These are phyloP conservation scores for Mucor indicus DNA, from an alignment of 371 early-diverging fungal species.

Conservation along the genomic window DNA sequence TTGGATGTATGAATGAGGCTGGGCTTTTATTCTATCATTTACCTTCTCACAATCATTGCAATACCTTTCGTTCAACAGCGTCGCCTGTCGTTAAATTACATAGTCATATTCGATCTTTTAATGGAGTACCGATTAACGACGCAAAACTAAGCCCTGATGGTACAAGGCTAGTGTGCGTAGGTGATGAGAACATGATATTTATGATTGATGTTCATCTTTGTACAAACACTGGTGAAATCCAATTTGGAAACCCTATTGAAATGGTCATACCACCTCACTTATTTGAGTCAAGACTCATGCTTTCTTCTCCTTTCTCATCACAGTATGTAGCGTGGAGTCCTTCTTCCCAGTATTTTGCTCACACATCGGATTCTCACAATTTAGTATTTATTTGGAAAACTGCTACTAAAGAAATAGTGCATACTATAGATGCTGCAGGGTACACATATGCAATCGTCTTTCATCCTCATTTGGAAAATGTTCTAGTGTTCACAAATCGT, in stretches of 20 bases:
- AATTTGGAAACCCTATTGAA: not conserved
- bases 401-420: constrained; percentile 28
- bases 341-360: constrained; percentile 53
- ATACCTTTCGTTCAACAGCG: not conserved
- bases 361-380: constrained; percentile 50
- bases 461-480: constrained; percentile 48
- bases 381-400: constrained; percentile 54
- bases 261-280: constrained; percentile 7
- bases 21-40: constrained; percentile 40
- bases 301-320: constrained; percentile 37
- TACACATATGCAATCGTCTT: constrained; percentile 49
- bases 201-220: constrained; percentile 10
- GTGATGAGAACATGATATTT: constrained; percentile 35
- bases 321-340: constrained; percentile 58
- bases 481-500: constrained; percentile 53
- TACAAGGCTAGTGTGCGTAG: constrained; percentile 47
- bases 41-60: constrained; percentile 32
- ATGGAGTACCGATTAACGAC: constrained; percentile 47
- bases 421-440: constrained; percentile 49
- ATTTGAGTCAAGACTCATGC: not conserved
- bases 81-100: constrained; percentile 12
- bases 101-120: constrained; percentile 39
- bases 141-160: constrained; percentile 51
- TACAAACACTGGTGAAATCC: constrained; percentile 5
- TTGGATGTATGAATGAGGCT: constrained; percentile 48